These are phyloP conservation scores for Cercospora sp. DNA, from an alignment of 2,329 filamentous ascomycete genomes.

Conservation along the genomic window DNA sequence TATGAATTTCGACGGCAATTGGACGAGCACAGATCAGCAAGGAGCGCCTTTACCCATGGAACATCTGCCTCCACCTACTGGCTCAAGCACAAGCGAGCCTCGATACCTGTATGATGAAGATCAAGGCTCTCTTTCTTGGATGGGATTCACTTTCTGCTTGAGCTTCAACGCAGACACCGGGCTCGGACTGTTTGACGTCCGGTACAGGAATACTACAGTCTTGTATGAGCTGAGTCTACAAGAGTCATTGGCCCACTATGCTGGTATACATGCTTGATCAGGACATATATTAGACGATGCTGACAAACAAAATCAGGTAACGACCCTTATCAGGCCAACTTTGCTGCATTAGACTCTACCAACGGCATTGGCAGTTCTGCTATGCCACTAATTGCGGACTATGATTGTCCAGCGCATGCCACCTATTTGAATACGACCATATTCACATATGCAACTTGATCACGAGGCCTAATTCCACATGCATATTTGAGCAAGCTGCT, in stretches of 20 bases:
- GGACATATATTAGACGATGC: neutral
- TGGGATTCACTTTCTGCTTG: conserved; percentile 57
- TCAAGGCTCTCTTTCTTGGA: conserved; percentile 53
- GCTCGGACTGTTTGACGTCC: conserved; percentile 54
- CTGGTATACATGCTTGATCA: conserved; percentile 31
- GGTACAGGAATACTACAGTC: conserved; percentile 56
- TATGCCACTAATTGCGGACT: conserved; percentile 51
- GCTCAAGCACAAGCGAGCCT: conserved; percentile 47
- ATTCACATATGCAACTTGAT: too few relatives aligned
- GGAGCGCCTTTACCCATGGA: conserved; percentile 32
- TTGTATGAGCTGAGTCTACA: conserved; percentile 59
- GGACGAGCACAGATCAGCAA: conserved; percentile 48
- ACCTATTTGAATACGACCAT: conserved; percentile 38
- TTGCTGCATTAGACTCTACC: conserved; percentile 51
- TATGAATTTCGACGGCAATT: conserved; percentile 52
- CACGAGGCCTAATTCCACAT: conserved; percentile 48
- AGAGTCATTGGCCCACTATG: conserved; percentile 58
- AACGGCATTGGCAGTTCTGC: conserved; percentile 53
- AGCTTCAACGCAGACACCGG: conserved; percentile 53
- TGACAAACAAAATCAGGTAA: conserved; percentile 25
- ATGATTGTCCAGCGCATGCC: conserved; percentile 55
- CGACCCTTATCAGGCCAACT: conserved; percentile 51
- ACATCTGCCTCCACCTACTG: conserved; percentile 40
- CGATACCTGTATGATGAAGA: conserved; percentile 48
- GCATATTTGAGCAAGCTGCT: conserved; percentile 55